Percentiles rank a stretch among this genome's conserved stretches.
Conservation (phyloP, 2,329 filamentous ascomycete genomes). For the Parastagonospora nodorum region DNA sequence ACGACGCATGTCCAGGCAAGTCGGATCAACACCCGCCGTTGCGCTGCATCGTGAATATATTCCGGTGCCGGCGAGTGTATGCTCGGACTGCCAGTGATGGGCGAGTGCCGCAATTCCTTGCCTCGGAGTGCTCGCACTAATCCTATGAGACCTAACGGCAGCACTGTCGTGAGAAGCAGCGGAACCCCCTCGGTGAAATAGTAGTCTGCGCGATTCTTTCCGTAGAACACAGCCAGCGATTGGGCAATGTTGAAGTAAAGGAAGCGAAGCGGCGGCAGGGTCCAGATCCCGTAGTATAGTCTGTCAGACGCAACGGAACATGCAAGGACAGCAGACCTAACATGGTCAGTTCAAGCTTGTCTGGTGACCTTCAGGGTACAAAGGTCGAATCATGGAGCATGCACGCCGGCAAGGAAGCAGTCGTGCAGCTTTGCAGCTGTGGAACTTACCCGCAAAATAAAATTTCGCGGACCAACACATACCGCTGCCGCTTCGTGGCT, state of each 20-base stretch:
- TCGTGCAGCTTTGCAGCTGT: slow-evolving; percentile 18
- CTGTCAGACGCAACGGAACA: slow-evolving; percentile 72
- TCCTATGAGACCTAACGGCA: slow-evolving; percentile 75
- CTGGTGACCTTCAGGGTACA: slow-evolving; percentile 13
- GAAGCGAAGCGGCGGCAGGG: slow-evolving; percentile 85
- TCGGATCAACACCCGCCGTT: slow-evolving; percentile 24
- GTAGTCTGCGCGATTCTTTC: slow-evolving; percentile 87
- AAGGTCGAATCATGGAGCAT: slow-evolving; percentile 9
- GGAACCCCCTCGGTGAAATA: slow-evolving; percentile 90
- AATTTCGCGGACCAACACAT: slow-evolving; percentile 66
- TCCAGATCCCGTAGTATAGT: slow-evolving; percentile 82
- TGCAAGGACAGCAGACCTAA: slow-evolving; percentile 62
- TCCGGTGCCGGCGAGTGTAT: background rate
- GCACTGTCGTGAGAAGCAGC: slow-evolving; percentile 78
- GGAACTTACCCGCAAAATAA: slow-evolving; percentile 61
- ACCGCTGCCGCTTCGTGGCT: slow-evolving; percentile 51
- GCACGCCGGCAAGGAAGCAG: slow-evolving; percentile 7
- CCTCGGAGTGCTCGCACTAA: slow-evolving; percentile 56
- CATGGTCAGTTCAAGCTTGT: slow-evolving; percentile 23
- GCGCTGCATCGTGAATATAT: slow-evolving; percentile 7
- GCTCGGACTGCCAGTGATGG: slow-evolving; percentile 18
- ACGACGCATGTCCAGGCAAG: slow-evolving; percentile 56
- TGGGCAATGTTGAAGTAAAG: slow-evolving; percentile 90
- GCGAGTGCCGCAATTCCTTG: slow-evolving; percentile 6
- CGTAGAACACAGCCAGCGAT: slow-evolving; percentile 90